Percentiles rank a stretch among this genome's conserved stretches.
phyloP scores from a whole-genome alignment of 768 basidiomycete species.

The Boletus insuetus region DNA sequence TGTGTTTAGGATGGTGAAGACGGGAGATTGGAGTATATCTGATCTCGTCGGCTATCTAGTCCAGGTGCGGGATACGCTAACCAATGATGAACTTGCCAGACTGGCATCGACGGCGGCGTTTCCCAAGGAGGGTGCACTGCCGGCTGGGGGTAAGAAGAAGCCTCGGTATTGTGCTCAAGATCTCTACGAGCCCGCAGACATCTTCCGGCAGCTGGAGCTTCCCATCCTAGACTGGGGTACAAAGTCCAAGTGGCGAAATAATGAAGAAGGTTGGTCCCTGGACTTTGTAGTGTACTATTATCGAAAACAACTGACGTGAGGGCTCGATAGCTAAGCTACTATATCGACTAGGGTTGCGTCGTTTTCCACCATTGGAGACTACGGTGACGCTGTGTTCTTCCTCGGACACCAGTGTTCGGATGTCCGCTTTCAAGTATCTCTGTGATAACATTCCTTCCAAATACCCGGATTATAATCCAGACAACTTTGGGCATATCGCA shows the following conservation, averaged over 20 bases:
- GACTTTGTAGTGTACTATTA: neutral
- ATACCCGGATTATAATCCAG: slow-evolving; percentile 60
- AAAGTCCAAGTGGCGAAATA: slow-evolving; percentile 71
- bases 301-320: neutral
- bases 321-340: slow-evolving; percentile 67
- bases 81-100: slow-evolving; percentile 53
- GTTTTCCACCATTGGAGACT: slow-evolving; percentile 63
- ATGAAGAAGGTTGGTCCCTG: slow-evolving; percentile 70
- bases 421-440: slow-evolving; percentile 75
- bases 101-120: slow-evolving; percentile 73
- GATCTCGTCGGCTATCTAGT: slow-evolving; percentile 8
- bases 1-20: slow-evolving; percentile 5
- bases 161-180: slow-evolving; percentile 61
- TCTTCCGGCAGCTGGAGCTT: slow-evolving; percentile 67
- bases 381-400: slow-evolving; percentile 70
- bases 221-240: slow-evolving; percentile 88
- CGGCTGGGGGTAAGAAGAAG: slow-evolving; percentile 27
- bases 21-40: slow-evolving; percentile 1
- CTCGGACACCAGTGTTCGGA: slow-evolving; percentile 46
- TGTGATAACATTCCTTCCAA: slow-evolving; percentile 64
- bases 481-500: slow-evolving; percentile 51
- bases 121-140: slow-evolving; percentile 46
- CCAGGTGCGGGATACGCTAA: slow-evolving; percentile 28
- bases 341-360: slow-evolving; percentile 64
- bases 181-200: slow-evolving; percentile 81